Evolutionary conservation across 2,329 filamentous ascomycete species (phyloP), one percentile per base, ranked within the genome.

Genomic region (Paradendryphiella salina): DNA sequence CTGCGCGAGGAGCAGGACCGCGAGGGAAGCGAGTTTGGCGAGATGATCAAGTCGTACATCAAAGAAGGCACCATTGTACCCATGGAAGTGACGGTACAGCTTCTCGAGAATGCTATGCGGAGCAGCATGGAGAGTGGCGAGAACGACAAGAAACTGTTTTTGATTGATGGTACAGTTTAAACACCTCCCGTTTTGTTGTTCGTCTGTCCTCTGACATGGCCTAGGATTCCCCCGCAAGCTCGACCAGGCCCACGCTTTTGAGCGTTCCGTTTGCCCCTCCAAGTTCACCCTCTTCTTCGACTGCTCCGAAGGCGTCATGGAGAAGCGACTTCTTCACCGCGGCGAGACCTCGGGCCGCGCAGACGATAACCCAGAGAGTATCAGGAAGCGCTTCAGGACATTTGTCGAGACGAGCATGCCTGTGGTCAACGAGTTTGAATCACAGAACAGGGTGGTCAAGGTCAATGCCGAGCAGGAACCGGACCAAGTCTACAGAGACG

Each of bases 331-430:
- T 60, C 76, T 97, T 60, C 87, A 96, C 78, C 83, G 93, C 42
- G 94, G 93, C 56, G 89, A 96, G 85, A 97, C 93, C 13, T 92
- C 88, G 69, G 94, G 94, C 34, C 83, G 94, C 59, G 80, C 87
- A 42, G 94, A 99, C 75, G 94, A 99, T 77, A 99, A 99, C 72
- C 87, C 85, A 48, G 94, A 96, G 76, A 91, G 86, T 68, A 99
- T 97, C 74, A 87, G 89, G 79, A 99, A 99, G 86, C 84, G 94
- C 50, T 99, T 99, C 82, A 86, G 85, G 70, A 92, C 88, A 3
- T 99, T 97, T 71, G 79, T 95, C 65, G 91, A 97, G 76, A 96
- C 91, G 2, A 96, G 90, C 77, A 96, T 97, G 93, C 94, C 94
- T 20, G 94, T 97, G 38, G 90, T 99, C 46, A 82, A 96, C 63